Percentiles rank a stretch among this genome's conserved stretches.
phyloP scores from a whole-genome alignment of 805 yeast genomes.

The Candida ipomoeae region DNA sequence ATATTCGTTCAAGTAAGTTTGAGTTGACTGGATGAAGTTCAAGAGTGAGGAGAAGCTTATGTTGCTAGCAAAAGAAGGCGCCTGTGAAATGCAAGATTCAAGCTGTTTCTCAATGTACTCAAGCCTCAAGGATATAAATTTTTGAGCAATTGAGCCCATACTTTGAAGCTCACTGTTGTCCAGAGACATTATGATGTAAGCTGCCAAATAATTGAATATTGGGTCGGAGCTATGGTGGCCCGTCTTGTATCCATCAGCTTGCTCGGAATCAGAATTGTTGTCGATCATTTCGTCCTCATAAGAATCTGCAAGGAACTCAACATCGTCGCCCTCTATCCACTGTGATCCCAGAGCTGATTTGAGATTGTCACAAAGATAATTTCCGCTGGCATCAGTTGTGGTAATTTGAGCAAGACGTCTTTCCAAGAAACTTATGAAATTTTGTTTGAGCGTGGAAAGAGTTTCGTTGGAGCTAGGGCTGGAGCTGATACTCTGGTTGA shows the following conservation, averaged over 20 bases:
- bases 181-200: constrained; percentile 28
- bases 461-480: constrained; percentile 13
- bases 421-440: constrained; percentile 25
- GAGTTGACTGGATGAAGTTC: constrained; percentile 34
- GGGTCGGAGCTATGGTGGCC: constrained; percentile 13
- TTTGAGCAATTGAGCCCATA: constrained; percentile 19
- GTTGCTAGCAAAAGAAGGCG: constrained; percentile 2
- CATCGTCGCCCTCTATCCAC: constrained; percentile 15
- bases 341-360: constrained; percentile 1
- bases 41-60: constrained; percentile 28
- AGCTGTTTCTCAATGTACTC: constrained; percentile 14
- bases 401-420: constrained; percentile 23
- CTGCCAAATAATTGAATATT: constrained; percentile 28
- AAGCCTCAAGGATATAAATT: constrained; percentile 23
- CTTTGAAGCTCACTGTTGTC: constrained; percentile 15
- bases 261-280: constrained; percentile 11
- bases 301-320: constrained; percentile 16
- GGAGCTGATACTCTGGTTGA: constrained; percentile 16
- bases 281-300: constrained; percentile 11
- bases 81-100: neutral
- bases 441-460: constrained; percentile 21
- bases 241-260: neutral
- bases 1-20: constrained; percentile 21
- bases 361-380: neutral
- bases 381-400: constrained; percentile 7